These are phyloP conservation scores for Talaromyces sp. DNA, from an alignment of 2,329 filamentous ascomycete genomes.

Conservation along the genomic window DNA sequence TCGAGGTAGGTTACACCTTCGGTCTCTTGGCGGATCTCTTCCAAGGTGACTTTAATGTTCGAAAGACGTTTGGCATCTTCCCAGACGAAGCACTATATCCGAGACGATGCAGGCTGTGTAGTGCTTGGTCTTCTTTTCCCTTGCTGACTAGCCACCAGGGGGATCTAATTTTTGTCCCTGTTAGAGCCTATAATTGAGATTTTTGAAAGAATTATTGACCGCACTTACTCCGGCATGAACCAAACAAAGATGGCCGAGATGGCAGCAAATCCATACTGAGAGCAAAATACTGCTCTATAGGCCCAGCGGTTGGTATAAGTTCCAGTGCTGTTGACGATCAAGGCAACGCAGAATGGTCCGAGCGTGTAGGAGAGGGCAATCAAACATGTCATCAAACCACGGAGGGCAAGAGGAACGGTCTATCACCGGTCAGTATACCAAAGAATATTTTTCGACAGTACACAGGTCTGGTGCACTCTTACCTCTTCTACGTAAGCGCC, in stretches of 20 bases:
- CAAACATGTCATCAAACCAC: constrained; percentile 38
- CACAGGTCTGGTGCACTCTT: background rate
- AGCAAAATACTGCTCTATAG: constrained; percentile 43
- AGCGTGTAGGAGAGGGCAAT: constrained; percentile 44
- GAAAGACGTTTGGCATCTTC: background rate
- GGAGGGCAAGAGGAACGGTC: constrained; percentile 41
- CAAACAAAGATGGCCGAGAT: constrained; percentile 30
- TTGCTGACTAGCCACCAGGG: background rate
- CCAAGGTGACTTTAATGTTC: background rate
- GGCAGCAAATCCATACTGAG: constrained; percentile 44
- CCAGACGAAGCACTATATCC: background rate
- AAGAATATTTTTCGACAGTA: background rate
- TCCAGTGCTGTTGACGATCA: constrained; percentile 41
- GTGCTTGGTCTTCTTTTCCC: background rate
- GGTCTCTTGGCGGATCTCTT: constrained; percentile 29
- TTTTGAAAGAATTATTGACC: background rate
- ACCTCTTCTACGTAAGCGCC: constrained; percentile 37
- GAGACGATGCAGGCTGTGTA: background rate
- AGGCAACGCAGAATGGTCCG: constrained; percentile 41
- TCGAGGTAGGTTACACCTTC: constrained; percentile 42
- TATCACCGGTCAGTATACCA: constrained; percentile 20
- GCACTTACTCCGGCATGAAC: constrained; percentile 6
- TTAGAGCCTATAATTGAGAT: background rate
- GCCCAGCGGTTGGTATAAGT: constrained; percentile 42
- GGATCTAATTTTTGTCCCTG: background rate